Evolutionary conservation across 2,329 filamentous ascomycete species (phyloP), one percentile per base, ranked within the genome.

Genomic region (Fusarium paranaense): DNA sequence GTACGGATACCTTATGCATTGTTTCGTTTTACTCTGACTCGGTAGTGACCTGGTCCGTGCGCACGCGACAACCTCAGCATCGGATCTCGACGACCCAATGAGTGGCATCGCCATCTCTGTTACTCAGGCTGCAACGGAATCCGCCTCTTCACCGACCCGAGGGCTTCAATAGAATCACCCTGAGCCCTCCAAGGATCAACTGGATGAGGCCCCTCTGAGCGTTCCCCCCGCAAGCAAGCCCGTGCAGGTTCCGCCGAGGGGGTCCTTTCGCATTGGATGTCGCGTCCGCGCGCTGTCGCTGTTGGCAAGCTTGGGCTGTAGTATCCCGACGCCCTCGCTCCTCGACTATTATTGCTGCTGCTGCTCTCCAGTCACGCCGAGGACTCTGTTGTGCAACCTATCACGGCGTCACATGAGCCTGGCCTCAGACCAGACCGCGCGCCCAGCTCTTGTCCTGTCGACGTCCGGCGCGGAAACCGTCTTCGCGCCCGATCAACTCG

Each of bases 171-270:
- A 59, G 20, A 56, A 40, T 37, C 37, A 52, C 42, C 40, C 20
- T 4, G 22, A 57, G 42, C 27, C 65, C 62, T 66, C 71, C 64
- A 64, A 50, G 52, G 58, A 64, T 52, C 27, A 52, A 54, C 71
- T 76, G 73, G 66, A 79, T 79, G 77, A 76, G 70, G 71, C 63
- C 67, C 67, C 72, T 72, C 67, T 73, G 62, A 75, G 50, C 54
- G 50, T 18, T 14, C 5, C 27, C 27, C 27, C 47, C 47, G 25
- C 27, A 32, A 52, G 47, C 47, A n/a, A 52, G 64, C 59, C 66
- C 68, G 73, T 75, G 68, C 54, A 73, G 74, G 72, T 76, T 75
- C 54, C 69, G 72, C 75, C 74, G 75, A 75, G 76, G 72, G 76
- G 73, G 61, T 37, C 47, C 18, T 75, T 72, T 73, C 61, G 72